phyloP scores from a whole-genome alignment of 345 rosid genomes.

The Aurinia saxatilis region DNA sequence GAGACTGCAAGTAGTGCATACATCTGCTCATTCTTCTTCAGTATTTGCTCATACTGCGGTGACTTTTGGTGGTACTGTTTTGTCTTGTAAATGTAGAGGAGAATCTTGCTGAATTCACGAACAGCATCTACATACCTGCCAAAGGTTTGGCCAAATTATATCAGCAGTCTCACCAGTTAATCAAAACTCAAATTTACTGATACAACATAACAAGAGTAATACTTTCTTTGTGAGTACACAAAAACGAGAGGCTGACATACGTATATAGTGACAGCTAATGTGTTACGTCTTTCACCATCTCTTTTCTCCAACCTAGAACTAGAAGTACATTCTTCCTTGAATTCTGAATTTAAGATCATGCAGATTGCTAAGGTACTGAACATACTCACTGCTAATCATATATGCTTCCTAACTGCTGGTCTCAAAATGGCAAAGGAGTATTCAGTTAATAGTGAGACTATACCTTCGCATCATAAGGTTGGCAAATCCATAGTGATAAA shows the following conservation, averaged over 20 bases:
- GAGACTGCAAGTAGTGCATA: slow-evolving; percentile 82
- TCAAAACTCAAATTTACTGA: background rate
- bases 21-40: slow-evolving; percentile 99
- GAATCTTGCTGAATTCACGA: slow-evolving; percentile 91
- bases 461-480: slow-evolving; percentile 95
- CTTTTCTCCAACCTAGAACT: no score
- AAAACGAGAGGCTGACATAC: no score
- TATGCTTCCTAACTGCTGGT: no score
- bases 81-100: slow-evolving; percentile 84
- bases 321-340: no score
- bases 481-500: slow-evolving; percentile 97
- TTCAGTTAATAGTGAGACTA: background rate
- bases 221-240: no score
- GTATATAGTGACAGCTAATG: no score
- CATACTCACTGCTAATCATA: no score
- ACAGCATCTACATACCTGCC: slow-evolving; percentile 89
- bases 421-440: background rate
- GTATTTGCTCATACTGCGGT: slow-evolving; percentile 86
- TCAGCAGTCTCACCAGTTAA: background rate
- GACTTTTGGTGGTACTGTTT: slow-evolving; percentile 93
- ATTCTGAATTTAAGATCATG: no score
- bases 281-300: no score
- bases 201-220: no score
- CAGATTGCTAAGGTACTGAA: no score
- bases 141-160: background rate